Evolutionary conservation across 805 yeast species (phyloP).

Genomic region (Starmerella roubikii): DNA sequence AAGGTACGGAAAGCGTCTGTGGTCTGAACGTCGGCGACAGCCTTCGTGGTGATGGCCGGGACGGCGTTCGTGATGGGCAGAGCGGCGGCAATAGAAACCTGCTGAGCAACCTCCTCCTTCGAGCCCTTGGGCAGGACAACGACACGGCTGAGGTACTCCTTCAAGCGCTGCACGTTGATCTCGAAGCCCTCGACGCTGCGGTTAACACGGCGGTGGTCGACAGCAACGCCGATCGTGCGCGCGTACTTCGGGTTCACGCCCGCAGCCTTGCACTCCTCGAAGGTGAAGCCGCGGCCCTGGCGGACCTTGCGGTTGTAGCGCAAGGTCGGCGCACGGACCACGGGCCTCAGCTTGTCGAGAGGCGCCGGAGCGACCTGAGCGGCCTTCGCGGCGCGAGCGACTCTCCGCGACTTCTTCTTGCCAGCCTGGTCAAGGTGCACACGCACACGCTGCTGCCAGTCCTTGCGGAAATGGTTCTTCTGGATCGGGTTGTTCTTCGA

Average conservation of each 20-base stretch:
- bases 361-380: slow-evolving; percentile 97
- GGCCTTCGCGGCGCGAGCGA: slow-evolving; percentile 84
- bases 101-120: slow-evolving; percentile 59
- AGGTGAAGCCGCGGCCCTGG: slow-evolving; percentile 98
- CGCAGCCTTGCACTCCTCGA: slow-evolving; percentile 96
- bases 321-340: slow-evolving; percentile 97
- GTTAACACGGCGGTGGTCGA: slow-evolving; percentile 99
- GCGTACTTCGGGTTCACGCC: slow-evolving; percentile 83
- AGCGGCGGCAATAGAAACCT: slow-evolving; percentile 45
- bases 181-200: slow-evolving; percentile 91
- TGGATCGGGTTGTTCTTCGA: slow-evolving; percentile 96
- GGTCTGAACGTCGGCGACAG: slow-evolving; percentile 57
- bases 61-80: slow-evolving; percentile 85
- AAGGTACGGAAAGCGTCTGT: slow-evolving; percentile 87
- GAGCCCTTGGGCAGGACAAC: slow-evolving; percentile 83
- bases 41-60: slow-evolving; percentile 69
- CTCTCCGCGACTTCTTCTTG: slow-evolving; percentile 94
- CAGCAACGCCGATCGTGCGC: slow-evolving; percentile 96
- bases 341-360: slow-evolving; percentile 88
- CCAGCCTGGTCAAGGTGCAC: slow-evolving; percentile 99
- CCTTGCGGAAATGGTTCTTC: slow-evolving; percentile 99
- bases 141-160: slow-evolving; percentile 91
- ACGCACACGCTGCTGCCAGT: slow-evolving; percentile 99
- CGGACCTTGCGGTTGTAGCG: slow-evolving; percentile 99
- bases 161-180: slow-evolving; percentile 87